A percentile compares a stretch with the other conserved stretches of the same genome.
These are phyloP conservation scores for Solanum aculeatissimum DNA, from an alignment of 305 asterid species.

Conservation along the genomic window DNA sequence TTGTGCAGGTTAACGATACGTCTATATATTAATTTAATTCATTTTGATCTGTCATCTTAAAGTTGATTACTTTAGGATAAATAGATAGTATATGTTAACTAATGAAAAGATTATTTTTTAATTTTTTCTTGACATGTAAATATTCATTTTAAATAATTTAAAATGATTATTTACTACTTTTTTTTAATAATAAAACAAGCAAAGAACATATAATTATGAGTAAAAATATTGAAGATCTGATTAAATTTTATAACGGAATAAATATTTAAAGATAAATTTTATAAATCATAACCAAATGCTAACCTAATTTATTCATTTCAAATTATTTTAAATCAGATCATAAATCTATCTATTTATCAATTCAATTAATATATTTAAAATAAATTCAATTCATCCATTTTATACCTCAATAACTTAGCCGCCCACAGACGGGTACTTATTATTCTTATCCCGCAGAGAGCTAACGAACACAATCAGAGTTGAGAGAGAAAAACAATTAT, in stretches of 20 bases:
- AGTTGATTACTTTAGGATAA: not conserved
- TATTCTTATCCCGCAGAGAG: not conserved
- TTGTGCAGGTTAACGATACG: not conserved
- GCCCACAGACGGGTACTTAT: slow-evolving; percentile 35
- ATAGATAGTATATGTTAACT: not conserved
- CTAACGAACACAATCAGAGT: not conserved
- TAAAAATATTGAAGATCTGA: not conserved
- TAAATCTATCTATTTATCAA: not conserved
- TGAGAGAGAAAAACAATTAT: not conserved
- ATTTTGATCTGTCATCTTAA: not conserved
- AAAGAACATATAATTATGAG: not conserved
- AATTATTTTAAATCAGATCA: not conserved
- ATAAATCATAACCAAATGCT: not conserved
- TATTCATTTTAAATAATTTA: too few relatives aligned
- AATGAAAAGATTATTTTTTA: not conserved
- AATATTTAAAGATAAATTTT: not conserved
- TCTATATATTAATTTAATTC: not conserved
- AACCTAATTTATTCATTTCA: not conserved
- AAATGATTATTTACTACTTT: too few relatives aligned
- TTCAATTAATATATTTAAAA: not conserved
- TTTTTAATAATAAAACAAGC: not conserved
- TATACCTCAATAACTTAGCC: slow-evolving; percentile 16
- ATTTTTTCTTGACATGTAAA: not conserved
- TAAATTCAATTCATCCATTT: not conserved
- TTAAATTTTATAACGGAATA: not conserved